Conservation (phyloP, 2,329 filamentous ascomycete species). For the Aureobasidium leucospermi region DNA sequence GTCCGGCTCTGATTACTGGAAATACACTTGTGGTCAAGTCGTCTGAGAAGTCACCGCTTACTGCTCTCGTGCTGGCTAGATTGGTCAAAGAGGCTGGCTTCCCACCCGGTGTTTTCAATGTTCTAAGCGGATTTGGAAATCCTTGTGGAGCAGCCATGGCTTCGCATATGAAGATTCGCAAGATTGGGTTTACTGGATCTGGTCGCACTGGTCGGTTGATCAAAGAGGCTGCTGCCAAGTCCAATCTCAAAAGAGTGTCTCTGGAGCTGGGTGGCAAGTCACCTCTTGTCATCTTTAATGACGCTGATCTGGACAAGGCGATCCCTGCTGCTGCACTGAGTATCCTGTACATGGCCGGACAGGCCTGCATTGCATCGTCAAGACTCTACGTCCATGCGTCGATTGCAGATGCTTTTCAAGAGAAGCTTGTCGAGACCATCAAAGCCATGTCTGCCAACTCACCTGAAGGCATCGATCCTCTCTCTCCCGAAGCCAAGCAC, state of each 20-base stretch:
- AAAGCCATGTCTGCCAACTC: background rate
- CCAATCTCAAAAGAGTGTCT: slow-evolving; percentile 52
- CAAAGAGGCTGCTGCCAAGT: slow-evolving; percentile 9
- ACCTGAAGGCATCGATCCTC: background rate
- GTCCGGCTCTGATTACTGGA: slow-evolving; percentile 6
- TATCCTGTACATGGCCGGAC: slow-evolving; percentile 8
- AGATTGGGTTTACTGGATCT: slow-evolving; percentile 71
- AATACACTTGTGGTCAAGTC: slow-evolving; percentile 44
- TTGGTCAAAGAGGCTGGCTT: slow-evolving; percentile 67
- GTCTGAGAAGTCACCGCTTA: slow-evolving; percentile 50
- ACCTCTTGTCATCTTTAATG: slow-evolving; percentile 25
- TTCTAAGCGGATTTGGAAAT: slow-evolving; percentile 51
- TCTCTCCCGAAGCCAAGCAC: background rate
- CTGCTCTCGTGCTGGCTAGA: slow-evolving; percentile 51
- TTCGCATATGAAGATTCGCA: slow-evolving; percentile 60
- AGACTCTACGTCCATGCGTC: slow-evolving; percentile 25
- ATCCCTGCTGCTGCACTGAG: background rate
- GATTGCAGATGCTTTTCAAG: slow-evolving; percentile 20
- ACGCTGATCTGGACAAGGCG: slow-evolving; percentile 10
- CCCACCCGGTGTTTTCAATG: slow-evolving; percentile 67
- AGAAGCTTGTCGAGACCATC: background rate
- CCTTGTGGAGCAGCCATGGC: slow-evolving; percentile 61
- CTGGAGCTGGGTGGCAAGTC: slow-evolving; percentile 54
- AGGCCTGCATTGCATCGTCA: slow-evolving; percentile 22
- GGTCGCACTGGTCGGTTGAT: slow-evolving; percentile 56